A percentile compares a stretch with the other conserved stretches of the same genome.
Evolutionary conservation across 805 yeast species (phyloP).

Genomic region (Zygosaccharomyces kombuchaensis): DNA sequence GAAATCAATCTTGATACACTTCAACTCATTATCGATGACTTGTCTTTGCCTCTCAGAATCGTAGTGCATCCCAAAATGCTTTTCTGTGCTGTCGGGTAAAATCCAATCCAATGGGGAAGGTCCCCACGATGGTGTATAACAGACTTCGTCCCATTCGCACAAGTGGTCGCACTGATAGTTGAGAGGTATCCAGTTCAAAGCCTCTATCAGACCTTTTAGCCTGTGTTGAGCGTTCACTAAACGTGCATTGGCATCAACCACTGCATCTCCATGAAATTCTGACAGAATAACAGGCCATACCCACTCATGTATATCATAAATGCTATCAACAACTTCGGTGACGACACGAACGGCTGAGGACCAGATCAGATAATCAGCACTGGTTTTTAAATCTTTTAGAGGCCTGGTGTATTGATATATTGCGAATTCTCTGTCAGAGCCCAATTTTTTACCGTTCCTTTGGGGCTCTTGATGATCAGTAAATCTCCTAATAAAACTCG

Average conservation of each 20-base stretch:
- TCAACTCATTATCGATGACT: slow-evolving; percentile 19
- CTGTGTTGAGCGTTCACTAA: slow-evolving; percentile 14
- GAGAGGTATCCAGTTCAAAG: slow-evolving; percentile 40
- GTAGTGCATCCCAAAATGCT: slow-evolving; percentile 18
- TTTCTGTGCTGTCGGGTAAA: slow-evolving; percentile 6
- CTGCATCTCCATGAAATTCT: slow-evolving; percentile 3
- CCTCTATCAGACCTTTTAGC: slow-evolving; percentile 23
- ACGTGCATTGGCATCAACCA: slow-evolving; percentile 17
- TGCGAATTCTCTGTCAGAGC: slow-evolving; percentile 35
- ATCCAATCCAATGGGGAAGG: slow-evolving; percentile 51
- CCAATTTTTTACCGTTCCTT: slow-evolving; percentile 16
- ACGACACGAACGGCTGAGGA: slow-evolving; percentile 44
- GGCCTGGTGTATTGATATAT: slow-evolving; percentile 48
- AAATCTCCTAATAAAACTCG: slow-evolving; percentile 46
- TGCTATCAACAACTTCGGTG: slow-evolving; percentile 33
- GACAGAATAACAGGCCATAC: slow-evolving; percentile 26
- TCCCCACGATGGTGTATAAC: slow-evolving; percentile 60
- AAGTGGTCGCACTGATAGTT: slow-evolving; percentile 40
- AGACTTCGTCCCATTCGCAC: slow-evolving; percentile 47
- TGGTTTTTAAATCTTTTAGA: slow-evolving; percentile 35
- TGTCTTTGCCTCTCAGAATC: slow-evolving; percentile 17
- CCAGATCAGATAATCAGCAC: slow-evolving; percentile 47
- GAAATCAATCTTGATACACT: slow-evolving; percentile 19
- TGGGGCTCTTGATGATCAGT: slow-evolving; percentile 21
- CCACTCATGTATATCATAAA: slow-evolving; percentile 37